phyloP scores from a whole-genome alignment of 805 yeast species.

The Cyberlindnera xishuangbannaensis region DNA sequence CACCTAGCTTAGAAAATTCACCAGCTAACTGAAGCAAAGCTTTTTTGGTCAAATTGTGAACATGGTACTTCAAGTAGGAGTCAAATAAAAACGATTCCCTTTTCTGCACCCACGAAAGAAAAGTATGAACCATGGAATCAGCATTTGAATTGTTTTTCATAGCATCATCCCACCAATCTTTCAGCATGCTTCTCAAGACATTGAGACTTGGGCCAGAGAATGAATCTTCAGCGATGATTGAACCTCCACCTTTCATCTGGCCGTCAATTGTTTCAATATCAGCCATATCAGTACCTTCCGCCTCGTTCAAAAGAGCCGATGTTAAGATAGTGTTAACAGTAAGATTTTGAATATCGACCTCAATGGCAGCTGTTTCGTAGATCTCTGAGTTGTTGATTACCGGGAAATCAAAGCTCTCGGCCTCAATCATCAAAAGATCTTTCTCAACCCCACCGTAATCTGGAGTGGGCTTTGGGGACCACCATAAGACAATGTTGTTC shows the following conservation, averaged over 20 bases:
- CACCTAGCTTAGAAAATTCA: slow-evolving; percentile 76
- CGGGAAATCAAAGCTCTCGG: slow-evolving; percentile 64
- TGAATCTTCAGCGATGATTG: slow-evolving; percentile 68
- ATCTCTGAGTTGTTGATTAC: slow-evolving; percentile 71
- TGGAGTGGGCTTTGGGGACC: slow-evolving; percentile 78
- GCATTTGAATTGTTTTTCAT: slow-evolving; percentile 61
- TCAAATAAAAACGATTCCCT: slow-evolving; percentile 71
- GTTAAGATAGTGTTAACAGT: slow-evolving; percentile 83
- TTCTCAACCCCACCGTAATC: slow-evolving; percentile 81
- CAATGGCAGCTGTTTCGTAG: slow-evolving; percentile 72
- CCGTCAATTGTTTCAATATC: slow-evolving; percentile 35
- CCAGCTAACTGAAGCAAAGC: slow-evolving; percentile 74
- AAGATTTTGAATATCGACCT: slow-evolving; percentile 70
- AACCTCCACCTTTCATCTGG: slow-evolving; percentile 21
- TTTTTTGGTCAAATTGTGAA: slow-evolving; percentile 79
- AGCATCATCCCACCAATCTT: slow-evolving; percentile 93
- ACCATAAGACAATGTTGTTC: slow-evolving; percentile 79
- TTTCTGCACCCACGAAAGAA: slow-evolving; percentile 82
- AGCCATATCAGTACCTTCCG: slow-evolving; percentile 77
- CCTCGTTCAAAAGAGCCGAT: slow-evolving; percentile 77
- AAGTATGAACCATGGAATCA: slow-evolving; percentile 73
- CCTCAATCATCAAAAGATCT: slow-evolving; percentile 43
- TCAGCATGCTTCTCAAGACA: slow-evolving; percentile 68
- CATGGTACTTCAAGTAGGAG: slow-evolving; percentile 74
- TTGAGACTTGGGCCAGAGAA: slow-evolving; percentile 71